Evolutionary conservation across 352 stramenopile genomes (phyloP).

Genomic region (Phytophthora pluvialis): DNA sequence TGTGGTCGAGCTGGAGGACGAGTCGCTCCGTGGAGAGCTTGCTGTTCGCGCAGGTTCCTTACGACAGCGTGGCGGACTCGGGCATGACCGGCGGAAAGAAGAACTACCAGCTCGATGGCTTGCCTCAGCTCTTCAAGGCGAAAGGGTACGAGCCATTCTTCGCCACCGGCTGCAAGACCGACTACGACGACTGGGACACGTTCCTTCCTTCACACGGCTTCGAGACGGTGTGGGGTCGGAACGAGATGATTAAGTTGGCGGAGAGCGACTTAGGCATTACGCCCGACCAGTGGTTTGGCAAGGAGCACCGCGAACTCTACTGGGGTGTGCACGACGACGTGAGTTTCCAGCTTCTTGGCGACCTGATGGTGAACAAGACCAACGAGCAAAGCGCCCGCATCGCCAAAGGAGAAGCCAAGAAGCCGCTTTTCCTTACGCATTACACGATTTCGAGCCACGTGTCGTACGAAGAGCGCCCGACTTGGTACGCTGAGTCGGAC

Average conservation of each 20-base stretch:
- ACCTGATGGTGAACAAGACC: conserved; percentile 60
- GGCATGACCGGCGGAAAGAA: conserved; percentile 43
- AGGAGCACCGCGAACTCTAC: conserved; percentile 12
- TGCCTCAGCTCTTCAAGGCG: conserved; percentile 58
- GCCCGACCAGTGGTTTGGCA: conserved; percentile 38
- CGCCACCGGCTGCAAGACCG: conserved; percentile 46
- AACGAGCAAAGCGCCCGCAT: conserved; percentile 39
- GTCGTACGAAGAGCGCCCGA: conserved; percentile 38
- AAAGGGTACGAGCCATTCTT: conserved; percentile 63
- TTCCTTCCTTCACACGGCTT: conserved; percentile 63
- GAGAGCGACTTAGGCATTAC: conserved; percentile 44
- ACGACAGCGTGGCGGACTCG: conserved; percentile 43
- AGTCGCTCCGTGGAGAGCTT: conserved; percentile 67
- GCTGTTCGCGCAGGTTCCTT: conserved; percentile 57
- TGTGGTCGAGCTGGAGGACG: conserved; percentile 68
- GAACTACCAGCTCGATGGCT: conserved; percentile 36
- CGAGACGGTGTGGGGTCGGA: conserved; percentile 44
- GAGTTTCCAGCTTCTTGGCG: conserved; percentile 48
- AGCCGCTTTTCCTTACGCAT: conserved; percentile 56
- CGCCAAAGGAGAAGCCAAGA: conserved; percentile 32
- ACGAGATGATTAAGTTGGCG: conserved; percentile 49
- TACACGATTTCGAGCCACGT: conserved; percentile 70
- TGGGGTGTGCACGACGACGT: conserved; percentile 69
- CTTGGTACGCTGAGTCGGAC: conserved; percentile 41
- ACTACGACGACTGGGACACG: conserved; percentile 57